Evolutionary conservation across 2,329 filamentous ascomycete genomes (phyloP), one percentile per base, ranked within the genome.

Genomic region (Aspergillus novofumigatus): DNA sequence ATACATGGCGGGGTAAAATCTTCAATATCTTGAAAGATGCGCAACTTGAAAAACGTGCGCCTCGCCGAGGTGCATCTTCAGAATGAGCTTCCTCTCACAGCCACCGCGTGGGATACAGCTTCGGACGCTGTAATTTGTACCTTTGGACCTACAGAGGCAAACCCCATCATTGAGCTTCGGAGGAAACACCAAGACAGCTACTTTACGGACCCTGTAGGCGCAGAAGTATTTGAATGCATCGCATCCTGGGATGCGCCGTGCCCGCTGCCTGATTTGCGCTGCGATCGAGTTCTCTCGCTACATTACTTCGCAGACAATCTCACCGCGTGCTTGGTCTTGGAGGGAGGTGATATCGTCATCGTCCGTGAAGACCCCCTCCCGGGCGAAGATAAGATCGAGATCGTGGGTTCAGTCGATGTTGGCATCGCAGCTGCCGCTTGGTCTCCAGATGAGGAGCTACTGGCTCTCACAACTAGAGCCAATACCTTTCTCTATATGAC

Each of bases 381-480:
- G 5, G 86, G 83, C 58, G 86, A 90, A 71, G 89, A 92, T 41
- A 86, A 90, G 65, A 92, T 99, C 65, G 94, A 97, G 74, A 97
- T 99, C 65, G 86, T 97, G 62, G 94, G 94, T 48, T 95, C 92
- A 35, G 90, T 99, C 41, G 92, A 97, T 75, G 89, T 89, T 57
- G 94, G 93, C 25, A 96, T 99, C 65, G 85, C 87, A 25, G 91
- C 92, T 17, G 93, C 92, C 17, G 84, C 86, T 64, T 99, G 94
- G 94, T 96, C 93, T 42, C 92, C 92, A 2, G 94, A 99, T 69
- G 93, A 97, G 69, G 93, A 97, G 72, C 81, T 97, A 20, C 79
- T 99, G 48, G 86, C 89, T 55, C 85, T 99, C 60, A 86, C 88
- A 53, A 97, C 94, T 20, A 86, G 87, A 67, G 87, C 86, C 44